A percentile compares a stretch with the other conserved stretches of the same genome.
phyloP scores from a whole-genome alignment of 345 rosid species.

The Ricinus communis region DNA sequence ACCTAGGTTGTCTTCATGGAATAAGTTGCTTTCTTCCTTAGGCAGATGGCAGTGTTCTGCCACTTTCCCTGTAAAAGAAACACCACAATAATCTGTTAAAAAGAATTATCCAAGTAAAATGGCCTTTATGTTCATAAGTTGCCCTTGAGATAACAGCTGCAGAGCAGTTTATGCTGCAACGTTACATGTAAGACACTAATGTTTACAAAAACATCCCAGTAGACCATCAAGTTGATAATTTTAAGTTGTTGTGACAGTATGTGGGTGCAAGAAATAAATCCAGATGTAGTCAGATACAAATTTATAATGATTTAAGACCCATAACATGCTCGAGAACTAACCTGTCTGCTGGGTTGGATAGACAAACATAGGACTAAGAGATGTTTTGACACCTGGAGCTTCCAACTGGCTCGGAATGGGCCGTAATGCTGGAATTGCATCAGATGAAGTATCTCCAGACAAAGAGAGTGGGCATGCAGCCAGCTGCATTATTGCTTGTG shows the following conservation, averaged over 20 bases:
- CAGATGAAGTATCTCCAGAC: conserved; percentile 25
- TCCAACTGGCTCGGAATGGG: conserved; percentile 32
- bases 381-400: conserved; percentile 23
- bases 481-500: conserved; percentile 40
- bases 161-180: background rate
- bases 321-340: conserved; percentile 13
- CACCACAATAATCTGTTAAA: conserved; percentile 13
- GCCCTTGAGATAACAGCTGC: background rate
- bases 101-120: conserved; percentile 7
- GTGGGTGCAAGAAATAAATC: background rate
- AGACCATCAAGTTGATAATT: background rate
- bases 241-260: background rate
- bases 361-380: conserved; percentile 16
- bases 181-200: conserved; percentile 1
- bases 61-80: conserved; percentile 22
- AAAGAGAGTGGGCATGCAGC: conserved; percentile 33
- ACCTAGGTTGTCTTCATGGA: conserved; percentile 32
- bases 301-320: background rate
- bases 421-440: conserved; percentile 22
- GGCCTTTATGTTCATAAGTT: background rate
- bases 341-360: conserved; percentile 32
- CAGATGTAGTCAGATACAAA: background rate
- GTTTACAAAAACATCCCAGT: background rate
- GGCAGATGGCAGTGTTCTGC: conserved; percentile 21
- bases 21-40: conserved; percentile 18